These are phyloP conservation scores for Lactarius akahatsu DNA, from an alignment of 768 basidiomycete species.

Conservation along the genomic window DNA sequence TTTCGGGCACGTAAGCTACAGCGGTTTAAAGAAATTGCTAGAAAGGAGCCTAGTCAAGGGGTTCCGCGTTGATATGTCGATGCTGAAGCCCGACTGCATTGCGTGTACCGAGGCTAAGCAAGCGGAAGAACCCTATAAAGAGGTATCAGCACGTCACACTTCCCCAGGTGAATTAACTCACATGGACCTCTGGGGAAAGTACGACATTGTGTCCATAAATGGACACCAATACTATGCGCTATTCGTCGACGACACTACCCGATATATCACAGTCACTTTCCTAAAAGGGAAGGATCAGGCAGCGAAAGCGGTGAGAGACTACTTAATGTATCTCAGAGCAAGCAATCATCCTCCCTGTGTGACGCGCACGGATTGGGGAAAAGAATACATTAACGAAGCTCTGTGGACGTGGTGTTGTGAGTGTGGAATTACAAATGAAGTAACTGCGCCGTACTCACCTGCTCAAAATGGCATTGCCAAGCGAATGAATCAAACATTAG, in stretches of 20 bases:
- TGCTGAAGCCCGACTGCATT: background rate
- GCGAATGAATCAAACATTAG: too few species aligned
- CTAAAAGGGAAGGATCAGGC: too few species aligned
- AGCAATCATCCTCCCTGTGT: too few species aligned
- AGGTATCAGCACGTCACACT: accelerated
- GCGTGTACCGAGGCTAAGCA: background rate
- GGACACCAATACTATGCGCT: background rate
- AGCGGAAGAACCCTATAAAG: background rate
- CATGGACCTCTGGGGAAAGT: background rate
- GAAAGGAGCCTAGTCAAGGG: accelerated
- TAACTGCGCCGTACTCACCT: too few species aligned
- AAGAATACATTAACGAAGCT: too few species aligned
- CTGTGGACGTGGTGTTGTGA: too few species aligned
- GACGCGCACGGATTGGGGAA: too few species aligned
- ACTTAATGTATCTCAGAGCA: too few species aligned
- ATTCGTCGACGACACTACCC: background rate
- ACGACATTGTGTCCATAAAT: background rate
- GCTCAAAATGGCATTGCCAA: too few species aligned
- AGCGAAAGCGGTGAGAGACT: too few species aligned
- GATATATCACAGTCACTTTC: background rate
- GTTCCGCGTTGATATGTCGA: background rate
- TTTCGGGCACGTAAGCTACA: background rate
- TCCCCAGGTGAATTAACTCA: background rate
- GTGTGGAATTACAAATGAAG: too few species aligned
- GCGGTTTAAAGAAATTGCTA: accelerated